Conservation (phyloP, 768 basidiomycete species). For the Mycena chlorophos region DNA sequence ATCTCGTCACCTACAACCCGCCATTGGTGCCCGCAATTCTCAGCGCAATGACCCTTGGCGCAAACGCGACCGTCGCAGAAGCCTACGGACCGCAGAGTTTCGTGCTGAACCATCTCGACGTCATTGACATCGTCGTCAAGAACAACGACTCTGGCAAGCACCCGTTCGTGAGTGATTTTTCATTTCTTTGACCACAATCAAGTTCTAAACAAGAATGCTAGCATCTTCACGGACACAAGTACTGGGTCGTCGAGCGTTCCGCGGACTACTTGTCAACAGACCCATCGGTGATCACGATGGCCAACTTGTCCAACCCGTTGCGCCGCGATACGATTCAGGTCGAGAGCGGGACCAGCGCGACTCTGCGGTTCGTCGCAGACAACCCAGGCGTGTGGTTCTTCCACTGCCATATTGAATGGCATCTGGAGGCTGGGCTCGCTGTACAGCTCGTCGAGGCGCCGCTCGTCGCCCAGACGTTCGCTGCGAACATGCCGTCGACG, state of each 20-base stretch:
- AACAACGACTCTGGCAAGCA: constrained; percentile 76
- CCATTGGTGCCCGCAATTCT: constrained; percentile 78
- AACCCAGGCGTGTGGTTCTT: constrained; percentile 93
- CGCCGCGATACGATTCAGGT: constrained; percentile 89
- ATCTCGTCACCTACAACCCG: constrained; percentile 64
- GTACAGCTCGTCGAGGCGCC: constrained; percentile 85
- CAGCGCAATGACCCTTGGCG: constrained; percentile 73
- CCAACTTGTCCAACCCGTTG: constrained; percentile 83
- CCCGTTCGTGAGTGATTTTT: constrained; percentile 74
- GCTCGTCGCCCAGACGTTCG: constrained; percentile 57
- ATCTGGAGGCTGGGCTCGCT: constrained; percentile 81
- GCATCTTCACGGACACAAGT: constrained; percentile 90
- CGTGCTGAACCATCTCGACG: constrained; percentile 71
- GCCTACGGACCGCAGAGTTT: constrained; percentile 84
- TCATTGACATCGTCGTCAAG: constrained; percentile 75
- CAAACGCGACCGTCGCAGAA: constrained; percentile 59
- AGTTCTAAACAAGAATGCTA: constrained; percentile 40
- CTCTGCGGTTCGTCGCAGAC: constrained; percentile 79
- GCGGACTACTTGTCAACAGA: constrained; percentile 73
- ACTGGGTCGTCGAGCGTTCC: constrained; percentile 76
- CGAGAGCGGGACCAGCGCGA: constrained; percentile 64
- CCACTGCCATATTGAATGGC: constrained; percentile 89
- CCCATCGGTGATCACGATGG: constrained; percentile 68
- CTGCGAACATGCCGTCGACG: constrained; percentile 50
- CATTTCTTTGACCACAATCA: background rate